Evolutionary conservation across 768 basidiomycete species (phyloP).

Genomic region (Suillus placidus): DNA sequence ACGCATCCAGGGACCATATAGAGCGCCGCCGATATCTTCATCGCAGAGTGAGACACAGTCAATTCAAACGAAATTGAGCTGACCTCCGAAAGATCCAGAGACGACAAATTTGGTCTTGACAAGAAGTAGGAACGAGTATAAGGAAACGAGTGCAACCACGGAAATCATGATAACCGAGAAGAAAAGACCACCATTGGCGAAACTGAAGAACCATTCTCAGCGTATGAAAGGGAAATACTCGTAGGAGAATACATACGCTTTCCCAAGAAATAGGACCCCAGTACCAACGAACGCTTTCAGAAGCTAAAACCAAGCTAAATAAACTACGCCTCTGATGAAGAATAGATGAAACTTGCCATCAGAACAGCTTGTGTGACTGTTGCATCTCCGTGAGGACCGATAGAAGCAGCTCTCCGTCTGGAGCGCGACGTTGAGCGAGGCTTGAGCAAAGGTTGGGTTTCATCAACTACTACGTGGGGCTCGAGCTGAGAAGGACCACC

Average conservation of each 20-base stretch:
- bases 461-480: slow-evolving; percentile 30
- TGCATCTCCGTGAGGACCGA: slow-evolving; percentile 78
- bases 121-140: slow-evolving; percentile 93
- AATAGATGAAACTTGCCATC: slow-evolving; percentile 61
- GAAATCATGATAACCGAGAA: slow-evolving; percentile 82
- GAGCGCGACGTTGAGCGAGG: slow-evolving; percentile 51
- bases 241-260: slow-evolving; percentile 61
- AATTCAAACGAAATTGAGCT: slow-evolving; percentile 21
- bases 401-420: slow-evolving; percentile 55
- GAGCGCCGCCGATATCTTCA: slow-evolving; percentile 85
- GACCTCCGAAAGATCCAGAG: slow-evolving; percentile 92
- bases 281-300: slow-evolving; percentile 95
- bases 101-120: slow-evolving; percentile 87
- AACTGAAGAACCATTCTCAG: slow-evolving; percentile 47
- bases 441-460: slow-evolving; percentile 61
- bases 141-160: slow-evolving; percentile 81
- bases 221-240: slow-evolving; percentile 5
- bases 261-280: slow-evolving; percentile 93
- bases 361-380: slow-evolving; percentile 89
- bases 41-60: slow-evolving; percentile 5
- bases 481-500: slow-evolving; percentile 16
- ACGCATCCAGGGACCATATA: slow-evolving; percentile 95
- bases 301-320: slow-evolving; percentile 49
- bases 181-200: slow-evolving; percentile 92
- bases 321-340: slow-evolving; percentile 4